A percentile compares a stretch with the other conserved stretches of the same genome.
These are phyloP conservation scores for Solanum chiquidenum DNA, from an alignment of 257 asterid species.

Conservation along the genomic window DNA sequence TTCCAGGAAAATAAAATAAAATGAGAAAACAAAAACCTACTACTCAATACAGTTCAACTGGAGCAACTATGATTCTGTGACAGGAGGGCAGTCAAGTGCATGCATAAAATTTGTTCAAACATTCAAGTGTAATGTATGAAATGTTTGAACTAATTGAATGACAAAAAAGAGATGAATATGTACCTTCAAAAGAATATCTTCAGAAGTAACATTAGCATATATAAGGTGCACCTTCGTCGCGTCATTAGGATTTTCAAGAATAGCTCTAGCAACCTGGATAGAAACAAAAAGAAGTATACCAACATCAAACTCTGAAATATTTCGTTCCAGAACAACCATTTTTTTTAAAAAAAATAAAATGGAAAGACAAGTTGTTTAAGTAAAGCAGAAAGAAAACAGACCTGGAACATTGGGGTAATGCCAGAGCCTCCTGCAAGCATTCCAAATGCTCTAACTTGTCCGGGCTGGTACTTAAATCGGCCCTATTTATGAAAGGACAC, in stretches of 20 bases:
- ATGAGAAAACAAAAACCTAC: background rate
- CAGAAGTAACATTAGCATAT: slow-evolving; percentile 81
- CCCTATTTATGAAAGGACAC: slow-evolving; percentile 19
- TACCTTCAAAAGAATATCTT: slow-evolving; percentile 92
- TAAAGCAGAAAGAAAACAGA: background rate
- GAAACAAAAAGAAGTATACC: background rate
- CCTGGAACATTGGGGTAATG: slow-evolving; percentile 51
- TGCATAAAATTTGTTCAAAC: background rate
- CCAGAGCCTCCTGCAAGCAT: slow-evolving; percentile 53
- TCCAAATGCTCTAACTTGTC: slow-evolving; percentile 40
- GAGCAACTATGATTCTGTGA: background rate
- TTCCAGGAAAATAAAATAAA: background rate
- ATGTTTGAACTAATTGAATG: background rate
- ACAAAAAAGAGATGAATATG: background rate
- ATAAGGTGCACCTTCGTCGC: slow-evolving; percentile 68
- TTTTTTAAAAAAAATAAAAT: too few relatives aligned
- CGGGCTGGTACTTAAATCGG: slow-evolving; percentile 33
- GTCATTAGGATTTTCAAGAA: slow-evolving; percentile 75
- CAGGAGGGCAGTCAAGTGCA: background rate
- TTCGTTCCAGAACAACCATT: background rate
- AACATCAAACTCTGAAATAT: background rate
- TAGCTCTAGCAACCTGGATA: slow-evolving; percentile 78
- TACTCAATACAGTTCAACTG: background rate
- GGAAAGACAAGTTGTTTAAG: background rate
- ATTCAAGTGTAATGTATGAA: background rate